A percentile compares a stretch with the other conserved stretches of the same genome.
Conservation (phyloP, 768 basidiomycete genomes). For the Rhizopogon vulgaris region DNA sequence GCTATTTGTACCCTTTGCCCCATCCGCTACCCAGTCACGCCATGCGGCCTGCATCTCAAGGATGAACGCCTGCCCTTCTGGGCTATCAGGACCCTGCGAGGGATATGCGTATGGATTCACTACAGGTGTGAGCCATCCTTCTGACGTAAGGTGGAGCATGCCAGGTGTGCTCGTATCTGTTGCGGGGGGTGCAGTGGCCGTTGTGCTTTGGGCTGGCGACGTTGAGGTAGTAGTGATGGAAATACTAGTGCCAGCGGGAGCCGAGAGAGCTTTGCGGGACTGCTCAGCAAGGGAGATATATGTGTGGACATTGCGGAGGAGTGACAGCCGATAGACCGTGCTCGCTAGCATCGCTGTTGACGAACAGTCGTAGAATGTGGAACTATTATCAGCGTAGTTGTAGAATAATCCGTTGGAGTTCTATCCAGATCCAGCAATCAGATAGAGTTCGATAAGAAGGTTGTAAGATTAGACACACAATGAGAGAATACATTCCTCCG, state of each 20-base stretch:
- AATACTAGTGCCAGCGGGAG: constrained; percentile 12
- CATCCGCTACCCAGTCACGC: constrained; percentile 62
- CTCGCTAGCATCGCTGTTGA: constrained; percentile 71
- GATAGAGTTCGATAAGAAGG: neutral
- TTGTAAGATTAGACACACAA: constrained; percentile 35
- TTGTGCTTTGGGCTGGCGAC: neutral
- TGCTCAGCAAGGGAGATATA: constrained; percentile 55
- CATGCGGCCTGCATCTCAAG: constrained; percentile 70
- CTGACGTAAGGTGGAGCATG: constrained; percentile 42
- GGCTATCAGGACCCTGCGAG: constrained; percentile 43
- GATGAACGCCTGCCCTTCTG: constrained; percentile 79
- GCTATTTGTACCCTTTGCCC: constrained; percentile 45
- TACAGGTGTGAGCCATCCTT: constrained; percentile 70
- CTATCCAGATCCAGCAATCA: neutral
- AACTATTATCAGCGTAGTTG: constrained; percentile 62
- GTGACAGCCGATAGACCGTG: constrained; percentile 68
- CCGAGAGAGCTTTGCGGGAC: constrained; percentile 36
- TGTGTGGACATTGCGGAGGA: constrained; percentile 42
- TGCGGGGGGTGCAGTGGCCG: constrained; percentile 7
- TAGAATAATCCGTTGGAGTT: constrained; percentile 34
- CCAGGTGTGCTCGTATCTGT: constrained; percentile 6
- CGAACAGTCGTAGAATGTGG: constrained; percentile 66
- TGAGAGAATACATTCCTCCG: constrained; percentile 54
- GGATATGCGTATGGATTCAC: constrained; percentile 62
- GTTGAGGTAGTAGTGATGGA: constrained; percentile 5